A percentile compares a stretch with the other conserved stretches of the same genome.
Conservation (phyloP, 345 rosid species). For the Acer negundo region DNA sequence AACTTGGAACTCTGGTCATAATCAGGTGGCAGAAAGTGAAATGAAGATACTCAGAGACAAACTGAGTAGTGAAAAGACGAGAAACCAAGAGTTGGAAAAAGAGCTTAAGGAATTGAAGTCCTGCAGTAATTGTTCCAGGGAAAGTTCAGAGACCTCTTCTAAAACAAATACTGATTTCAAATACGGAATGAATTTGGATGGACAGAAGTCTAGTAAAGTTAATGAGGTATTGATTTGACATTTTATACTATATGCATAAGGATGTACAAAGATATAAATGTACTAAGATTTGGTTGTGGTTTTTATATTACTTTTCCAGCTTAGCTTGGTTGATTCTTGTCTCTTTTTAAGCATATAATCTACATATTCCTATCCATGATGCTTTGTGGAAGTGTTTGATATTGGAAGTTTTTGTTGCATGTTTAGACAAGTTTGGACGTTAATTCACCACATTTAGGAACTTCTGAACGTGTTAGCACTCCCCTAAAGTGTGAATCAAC, state of each 20-base stretch:
- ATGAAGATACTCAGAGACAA: constrained; percentile 49
- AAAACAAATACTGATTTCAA: constrained; percentile 29
- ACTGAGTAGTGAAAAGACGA: constrained; percentile 52
- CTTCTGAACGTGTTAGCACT: neutral
- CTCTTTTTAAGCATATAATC: neutral
- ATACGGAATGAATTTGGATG: constrained; percentile 24
- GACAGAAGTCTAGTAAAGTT: constrained; percentile 17
- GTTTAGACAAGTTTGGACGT: constrained; percentile 20
- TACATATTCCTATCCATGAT: neutral
- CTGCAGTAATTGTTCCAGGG: constrained; percentile 36
- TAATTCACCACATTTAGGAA: neutral
- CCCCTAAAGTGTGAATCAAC: neutral
- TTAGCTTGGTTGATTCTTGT: neutral
- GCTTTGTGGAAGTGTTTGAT: neutral
- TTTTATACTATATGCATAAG: neutral
- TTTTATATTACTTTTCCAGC: neutral
- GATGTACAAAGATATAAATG: neutral
- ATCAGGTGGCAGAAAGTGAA: constrained; percentile 72
- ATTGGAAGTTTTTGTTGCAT: neutral
- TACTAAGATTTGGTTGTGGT: neutral
- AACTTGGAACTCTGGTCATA: constrained; percentile 2
- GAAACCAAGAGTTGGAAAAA: constrained; percentile 51
- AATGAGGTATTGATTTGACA: constrained; percentile 35
- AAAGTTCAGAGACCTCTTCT: constrained; percentile 23
- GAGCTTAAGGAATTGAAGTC: constrained; percentile 53